A percentile compares a stretch with the other conserved stretches of the same genome.
phyloP scores from a whole-genome alignment of 2,329 filamentous ascomycete genomes.

The Raffaelea arxii region DNA sequence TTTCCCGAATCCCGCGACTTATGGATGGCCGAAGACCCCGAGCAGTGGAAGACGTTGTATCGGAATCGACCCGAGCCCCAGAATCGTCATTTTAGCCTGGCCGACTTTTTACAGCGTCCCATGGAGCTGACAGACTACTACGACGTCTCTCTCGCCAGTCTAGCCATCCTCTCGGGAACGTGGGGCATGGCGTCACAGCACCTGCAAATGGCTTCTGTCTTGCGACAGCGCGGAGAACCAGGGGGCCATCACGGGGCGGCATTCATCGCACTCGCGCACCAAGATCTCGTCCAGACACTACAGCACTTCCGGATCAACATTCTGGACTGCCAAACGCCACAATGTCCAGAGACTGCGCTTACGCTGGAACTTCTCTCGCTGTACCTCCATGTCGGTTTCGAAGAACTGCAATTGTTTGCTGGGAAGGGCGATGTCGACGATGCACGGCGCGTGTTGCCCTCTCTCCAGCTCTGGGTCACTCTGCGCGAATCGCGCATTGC shows the following conservation, averaged over 20 bases:
- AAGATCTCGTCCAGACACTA: constrained; percentile 52
- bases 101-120: constrained; percentile 6
- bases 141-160: constrained; percentile 2
- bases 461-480: constrained; percentile 11
- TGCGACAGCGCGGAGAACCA: neutral
- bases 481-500: constrained; percentile 8
- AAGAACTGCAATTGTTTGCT: constrained; percentile 57
- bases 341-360: constrained; percentile 22
- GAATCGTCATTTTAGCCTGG: neutral
- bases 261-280: constrained; percentile 30
- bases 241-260: neutral
- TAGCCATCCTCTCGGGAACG: constrained; percentile 3
- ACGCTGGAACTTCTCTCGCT: constrained; percentile 48
- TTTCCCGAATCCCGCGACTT: constrained; percentile 51
- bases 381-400: constrained; percentile 54
- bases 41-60: constrained; percentile 55
- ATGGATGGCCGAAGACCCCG: constrained; percentile 55
- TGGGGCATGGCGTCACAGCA: constrained; percentile 10
- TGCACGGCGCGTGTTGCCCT: constrained; percentile 29
- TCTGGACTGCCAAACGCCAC: neutral
- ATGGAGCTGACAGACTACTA: constrained; percentile 4
- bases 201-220: constrained; percentile 1
- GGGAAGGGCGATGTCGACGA: constrained; percentile 60
- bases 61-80: constrained; percentile 21
- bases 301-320: constrained; percentile 25